phyloP scores from a whole-genome alignment of 2,329 filamentous ascomycete genomes.

The Aureobasidium sp. region DNA sequence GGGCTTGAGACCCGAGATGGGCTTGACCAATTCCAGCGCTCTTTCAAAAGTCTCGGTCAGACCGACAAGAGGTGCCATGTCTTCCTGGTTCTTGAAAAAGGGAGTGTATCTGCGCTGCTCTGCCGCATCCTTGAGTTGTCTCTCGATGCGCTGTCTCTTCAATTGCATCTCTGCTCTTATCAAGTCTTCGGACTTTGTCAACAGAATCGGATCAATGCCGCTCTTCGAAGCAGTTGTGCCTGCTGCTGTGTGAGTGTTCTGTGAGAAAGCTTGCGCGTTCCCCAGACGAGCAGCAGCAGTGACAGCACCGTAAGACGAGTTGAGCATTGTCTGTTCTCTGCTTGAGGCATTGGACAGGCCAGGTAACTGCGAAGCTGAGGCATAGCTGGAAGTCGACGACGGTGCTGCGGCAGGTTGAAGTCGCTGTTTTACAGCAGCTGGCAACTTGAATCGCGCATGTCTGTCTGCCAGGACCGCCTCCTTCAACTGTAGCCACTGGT shows the following conservation, averaged over 20 bases:
- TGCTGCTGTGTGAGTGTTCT: not conserved
- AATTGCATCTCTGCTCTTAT: constrained; percentile 74
- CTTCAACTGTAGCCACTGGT: constrained; percentile 72
- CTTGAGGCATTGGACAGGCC: not conserved
- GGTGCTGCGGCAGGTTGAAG: constrained; percentile 8
- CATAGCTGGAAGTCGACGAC: not conserved
- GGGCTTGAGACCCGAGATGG: constrained; percentile 51
- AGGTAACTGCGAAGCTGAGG: not conserved
- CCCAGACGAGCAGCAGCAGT: not conserved
- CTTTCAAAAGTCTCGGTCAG: constrained; percentile 41
- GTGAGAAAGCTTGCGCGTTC: constrained; percentile 4
- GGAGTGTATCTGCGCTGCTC: constrained; percentile 49
- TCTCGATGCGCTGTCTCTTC: constrained; percentile 75
- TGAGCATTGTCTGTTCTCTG: not conserved
- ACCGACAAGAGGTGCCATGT: constrained; percentile 37
- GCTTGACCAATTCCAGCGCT: constrained; percentile 67
- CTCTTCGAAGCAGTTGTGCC: constrained; percentile 3
- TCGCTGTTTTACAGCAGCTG: constrained; percentile 44
- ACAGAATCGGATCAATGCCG: constrained; percentile 72
- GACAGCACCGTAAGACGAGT: not conserved
- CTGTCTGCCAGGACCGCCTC: constrained; percentile 74
- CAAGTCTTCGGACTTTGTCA: constrained; percentile 79
- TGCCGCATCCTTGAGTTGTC: constrained; percentile 66
- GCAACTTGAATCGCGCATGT: constrained; percentile 56
- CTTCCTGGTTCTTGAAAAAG: constrained; percentile 45